Conservation (phyloP, 805 yeast genomes). For the Metschnikowia similis region DNA sequence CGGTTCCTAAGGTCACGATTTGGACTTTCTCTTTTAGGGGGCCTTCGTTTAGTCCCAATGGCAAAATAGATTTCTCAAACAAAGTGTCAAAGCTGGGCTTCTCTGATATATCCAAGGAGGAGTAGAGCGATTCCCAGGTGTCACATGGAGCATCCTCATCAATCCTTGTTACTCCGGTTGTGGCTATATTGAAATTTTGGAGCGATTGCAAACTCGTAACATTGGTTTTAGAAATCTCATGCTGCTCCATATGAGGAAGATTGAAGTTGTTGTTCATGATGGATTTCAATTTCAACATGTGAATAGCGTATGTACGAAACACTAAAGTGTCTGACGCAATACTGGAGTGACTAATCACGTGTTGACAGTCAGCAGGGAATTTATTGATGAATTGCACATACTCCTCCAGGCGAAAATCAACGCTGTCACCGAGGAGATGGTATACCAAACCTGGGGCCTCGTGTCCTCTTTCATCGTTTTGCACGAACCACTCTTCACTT, state of each 20-base stretch:
- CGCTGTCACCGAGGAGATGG: slow-evolving; percentile 67
- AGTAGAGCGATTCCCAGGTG: slow-evolving; percentile 29
- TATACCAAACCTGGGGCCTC: slow-evolving; percentile 55
- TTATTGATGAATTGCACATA: slow-evolving; percentile 49
- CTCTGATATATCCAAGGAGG: slow-evolving; percentile 13
- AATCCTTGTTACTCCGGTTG: slow-evolving; percentile 21
- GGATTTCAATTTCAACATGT: slow-evolving; percentile 54
- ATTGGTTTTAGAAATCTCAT: slow-evolving; percentile 11
- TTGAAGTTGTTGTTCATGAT: slow-evolving; percentile 45
- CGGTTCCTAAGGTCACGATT: slow-evolving; percentile 81
- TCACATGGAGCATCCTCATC: slow-evolving; percentile 13
- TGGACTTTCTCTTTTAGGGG: slow-evolving; percentile 53
- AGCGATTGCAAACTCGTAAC: slow-evolving; percentile 26
- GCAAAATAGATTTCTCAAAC: slow-evolving; percentile 16
- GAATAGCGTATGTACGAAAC: slow-evolving; percentile 51
- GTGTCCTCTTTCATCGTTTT: slow-evolving; percentile 24
- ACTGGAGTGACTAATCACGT: slow-evolving; percentile 68
- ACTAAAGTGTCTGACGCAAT: slow-evolving; percentile 59
- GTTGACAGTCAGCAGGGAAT: slow-evolving; percentile 51
- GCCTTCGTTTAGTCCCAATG: slow-evolving; percentile 11
- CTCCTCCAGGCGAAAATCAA: slow-evolving; percentile 40
- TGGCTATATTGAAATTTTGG: slow-evolving; percentile 26
- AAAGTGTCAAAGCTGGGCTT: slow-evolving; percentile 15
- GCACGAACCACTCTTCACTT: slow-evolving; percentile 29
- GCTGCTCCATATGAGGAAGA: slow-evolving; percentile 29